Base-by-base conservation (phyloP, 2,329 filamentous ascomycete species). In the Thelonectria blattea region DNA sequence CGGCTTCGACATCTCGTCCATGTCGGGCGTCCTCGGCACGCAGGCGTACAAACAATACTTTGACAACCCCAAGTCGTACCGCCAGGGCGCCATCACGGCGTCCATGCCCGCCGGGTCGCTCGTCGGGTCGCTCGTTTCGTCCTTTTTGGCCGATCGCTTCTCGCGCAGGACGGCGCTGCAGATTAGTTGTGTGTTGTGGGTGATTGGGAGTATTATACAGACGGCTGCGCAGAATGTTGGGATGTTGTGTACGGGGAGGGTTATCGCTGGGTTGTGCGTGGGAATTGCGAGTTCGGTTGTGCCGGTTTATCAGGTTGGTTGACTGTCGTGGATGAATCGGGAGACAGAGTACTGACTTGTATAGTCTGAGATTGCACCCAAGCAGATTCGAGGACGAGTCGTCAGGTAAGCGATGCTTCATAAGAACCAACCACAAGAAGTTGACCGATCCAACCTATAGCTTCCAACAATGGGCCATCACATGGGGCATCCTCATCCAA, bases 1-100 rank as follows among this genome's bases (percentile, higher is more conserved):
- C 70, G 91, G 91, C 68, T 93, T 93, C 72, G 91, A 93, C 76
- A 91, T 93, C 69, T 86, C 84, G 57, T 90, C 88, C 45, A 91
- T 92, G 89, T 88, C 85, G 39, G 86, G 85, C 47, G 85, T 88
- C 22, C 80, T 92, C 39, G 87, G 86, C 30, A 90, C 87, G 0
- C 75, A 86, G 58, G 84, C 88, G 48, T 93, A 93, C 74, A 87
- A 86, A 67, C 86, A 85, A 68, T 92, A 91, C 75, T 92, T 92
- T 77, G 80, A 86, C 68, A 83, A 91, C 56, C 83, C 83, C 3
- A 72, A 73, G 17, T 82, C 80, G 1, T 81, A 84, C 65, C 79
- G 82, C 1, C 89, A 92, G 74, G 89, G 88, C 46, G 88, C 83
- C 47, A 91, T 92, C 72, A 90, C 88, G 3, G 88, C 88, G 20